Conservation (phyloP, 2,329 filamentous ascomycete genomes). For the Ophiostoma angusticollis region DNA sequence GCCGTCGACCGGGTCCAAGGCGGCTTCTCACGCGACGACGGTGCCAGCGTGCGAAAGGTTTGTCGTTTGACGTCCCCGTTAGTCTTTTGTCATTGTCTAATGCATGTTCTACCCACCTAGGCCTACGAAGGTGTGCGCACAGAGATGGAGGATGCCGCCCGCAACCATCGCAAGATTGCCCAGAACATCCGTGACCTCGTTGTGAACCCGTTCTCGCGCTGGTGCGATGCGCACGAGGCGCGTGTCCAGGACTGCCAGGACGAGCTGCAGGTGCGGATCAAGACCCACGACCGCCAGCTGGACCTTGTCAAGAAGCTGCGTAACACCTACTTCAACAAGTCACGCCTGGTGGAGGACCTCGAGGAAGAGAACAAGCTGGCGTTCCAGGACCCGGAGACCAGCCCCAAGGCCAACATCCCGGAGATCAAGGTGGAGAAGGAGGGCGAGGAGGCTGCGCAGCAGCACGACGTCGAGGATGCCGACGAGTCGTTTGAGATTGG, state of each 20-base stretch:
- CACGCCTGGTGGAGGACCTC: slow-evolving; percentile 84
- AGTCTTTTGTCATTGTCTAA: too few relatives aligned
- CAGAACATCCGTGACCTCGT: slow-evolving; percentile 94
- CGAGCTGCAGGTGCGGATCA: slow-evolving; percentile 80
- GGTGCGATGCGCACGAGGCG: slow-evolving; percentile 89
- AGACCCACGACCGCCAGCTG: slow-evolving; percentile 82
- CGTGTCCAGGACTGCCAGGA: slow-evolving; percentile 91
- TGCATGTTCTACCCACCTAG: too few relatives aligned
- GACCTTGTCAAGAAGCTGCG: slow-evolving; percentile 85
- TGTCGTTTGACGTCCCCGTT: not conserved
- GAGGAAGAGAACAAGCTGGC: slow-evolving; percentile 98
- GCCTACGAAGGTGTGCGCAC: slow-evolving; percentile 86
- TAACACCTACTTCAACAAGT: slow-evolving; percentile 98
- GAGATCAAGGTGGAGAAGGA: slow-evolving; percentile 79
- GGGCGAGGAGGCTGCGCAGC: too few relatives aligned
- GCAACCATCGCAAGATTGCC: slow-evolving; percentile 88
- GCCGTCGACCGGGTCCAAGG: slow-evolving; percentile 69
- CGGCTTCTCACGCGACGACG: slow-evolving; percentile 84
- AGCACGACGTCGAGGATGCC: slow-evolving; percentile 51
- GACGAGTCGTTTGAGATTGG: slow-evolving; percentile 80
- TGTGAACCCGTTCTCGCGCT: slow-evolving; percentile 83
- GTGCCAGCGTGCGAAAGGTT: slow-evolving; percentile 90
- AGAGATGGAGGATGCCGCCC: slow-evolving; percentile 84
- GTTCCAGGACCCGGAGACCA: slow-evolving; percentile 74
- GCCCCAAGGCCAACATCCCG: slow-evolving; percentile 47